Base-by-base conservation (phyloP, 75 land plant species). In the Selaginella tamariscina region DNA sequence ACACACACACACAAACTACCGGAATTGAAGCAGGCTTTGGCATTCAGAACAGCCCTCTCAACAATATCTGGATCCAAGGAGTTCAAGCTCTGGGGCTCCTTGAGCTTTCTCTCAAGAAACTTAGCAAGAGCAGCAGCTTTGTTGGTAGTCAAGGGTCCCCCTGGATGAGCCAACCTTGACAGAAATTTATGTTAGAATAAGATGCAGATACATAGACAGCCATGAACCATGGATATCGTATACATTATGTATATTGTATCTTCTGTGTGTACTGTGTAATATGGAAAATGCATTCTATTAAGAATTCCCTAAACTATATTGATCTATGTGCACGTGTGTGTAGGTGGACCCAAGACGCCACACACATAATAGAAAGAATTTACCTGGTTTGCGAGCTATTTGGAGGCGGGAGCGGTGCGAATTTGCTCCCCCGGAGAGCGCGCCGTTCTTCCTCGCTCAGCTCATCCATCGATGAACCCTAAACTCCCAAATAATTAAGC, bases 121-220 rank as follows among this genome's bases (percentile, higher is more conserved):
- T 94, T 94, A 1, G 88, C 96, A 66, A 94, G 70, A 27, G 98
- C 98, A 8, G 85, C 90, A 8, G 91, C 98, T 78, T 94, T 94
- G 66, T 94, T 94, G 2, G 98, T 94, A 22, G 83, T 75, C 60
- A 94, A 67, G 0, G 98, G 83, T 30, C 98, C 98, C 13, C 91
- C 91, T 24, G 96, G 98, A 66, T 94, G 98, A 67, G 98, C 86
- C 79, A 87, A 66, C 70, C 98, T 94, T 63, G 62, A 69, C 83
- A 78, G 70, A 72, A 72, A 20, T 33, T 26, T n/a, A 54, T 23
- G n/a, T 30, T 39, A 54, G 68, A 54, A 39, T 39, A 9, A n/a
- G 18, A 59, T n/a, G 62, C 23, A 21, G 20, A 49, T 23, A 59
- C 62, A 5, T 30, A 65, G 1, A 1, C 27, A 0, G 23, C n/a